A percentile compares a stretch with the other conserved stretches of the same genome.
phyloP scores from a whole-genome alignment of 179 eudicot species.

The Kewa caespitosa region DNA sequence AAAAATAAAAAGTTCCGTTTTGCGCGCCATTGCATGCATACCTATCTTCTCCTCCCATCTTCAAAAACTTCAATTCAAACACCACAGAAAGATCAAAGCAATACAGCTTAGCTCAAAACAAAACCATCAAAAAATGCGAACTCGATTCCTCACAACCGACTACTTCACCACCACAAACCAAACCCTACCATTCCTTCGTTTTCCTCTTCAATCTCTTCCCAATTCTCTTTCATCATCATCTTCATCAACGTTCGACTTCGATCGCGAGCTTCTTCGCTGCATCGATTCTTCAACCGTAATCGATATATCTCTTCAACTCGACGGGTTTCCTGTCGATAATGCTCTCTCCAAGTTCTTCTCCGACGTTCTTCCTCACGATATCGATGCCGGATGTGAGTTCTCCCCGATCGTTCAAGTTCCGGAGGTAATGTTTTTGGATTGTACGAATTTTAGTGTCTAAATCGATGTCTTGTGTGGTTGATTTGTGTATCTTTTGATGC shows the following conservation, averaged over 20 bases:
- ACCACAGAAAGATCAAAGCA: too few relatives aligned
- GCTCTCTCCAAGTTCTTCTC: constrained; percentile 59
- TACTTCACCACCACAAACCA: constrained; percentile 39
- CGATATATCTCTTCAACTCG: constrained; percentile 30
- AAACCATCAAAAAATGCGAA: constrained; percentile 79
- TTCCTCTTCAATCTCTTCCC: constrained; percentile 37
- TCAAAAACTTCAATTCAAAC: too few relatives aligned
- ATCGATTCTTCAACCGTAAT: constrained; percentile 27
- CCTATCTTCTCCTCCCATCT: too few relatives aligned
- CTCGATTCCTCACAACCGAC: constrained; percentile 54
- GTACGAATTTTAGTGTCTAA: neutral
- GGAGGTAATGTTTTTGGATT: constrained; percentile 31
- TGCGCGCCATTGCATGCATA: too few relatives aligned
- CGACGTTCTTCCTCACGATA: constrained; percentile 48
- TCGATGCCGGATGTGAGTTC: constrained; percentile 28
- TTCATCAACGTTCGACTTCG: constrained; percentile 21
- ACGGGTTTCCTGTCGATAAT: constrained; percentile 36
- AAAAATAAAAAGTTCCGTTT: too few relatives aligned
- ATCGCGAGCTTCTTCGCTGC: constrained; percentile 26
- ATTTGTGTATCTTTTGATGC: neutral
- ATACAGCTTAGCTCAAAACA: too few relatives aligned
- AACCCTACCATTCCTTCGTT: constrained; percentile 57
- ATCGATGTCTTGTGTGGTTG: neutral
- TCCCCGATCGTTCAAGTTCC: constrained; percentile 19
- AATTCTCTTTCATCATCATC: constrained; percentile 28